These are phyloP conservation scores for Celoporthe dispersa DNA, from an alignment of 2,329 filamentous ascomycete genomes.

Conservation along the genomic window DNA sequence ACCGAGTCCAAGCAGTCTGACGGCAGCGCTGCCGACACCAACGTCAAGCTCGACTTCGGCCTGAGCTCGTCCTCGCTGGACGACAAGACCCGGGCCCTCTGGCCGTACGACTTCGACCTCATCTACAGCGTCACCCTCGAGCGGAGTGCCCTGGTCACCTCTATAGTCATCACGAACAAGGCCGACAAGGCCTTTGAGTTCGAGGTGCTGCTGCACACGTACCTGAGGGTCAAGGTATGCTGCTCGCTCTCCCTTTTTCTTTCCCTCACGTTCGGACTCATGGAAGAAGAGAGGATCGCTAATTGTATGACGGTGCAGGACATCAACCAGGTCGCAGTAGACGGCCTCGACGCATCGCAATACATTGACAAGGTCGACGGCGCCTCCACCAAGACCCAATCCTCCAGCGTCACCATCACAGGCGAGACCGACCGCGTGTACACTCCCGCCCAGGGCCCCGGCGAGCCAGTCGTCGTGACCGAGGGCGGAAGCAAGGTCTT, in stretches of 20 bases:
- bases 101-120: constrained; percentile 86
- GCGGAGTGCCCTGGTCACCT: constrained; percentile 75
- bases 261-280: background rate
- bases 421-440: constrained; percentile 90
- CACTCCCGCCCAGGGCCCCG: constrained; percentile 67
- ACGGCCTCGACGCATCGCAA: constrained; percentile 74
- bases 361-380: constrained; percentile 86
- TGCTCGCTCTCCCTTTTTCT: background rate
- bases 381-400: constrained; percentile 66
- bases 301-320: constrained; percentile 60
- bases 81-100: constrained; percentile 70
- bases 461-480: constrained; percentile 60
- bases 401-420: constrained; percentile 68
- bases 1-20: constrained; percentile 55
- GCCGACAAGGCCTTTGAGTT: constrained; percentile 84
- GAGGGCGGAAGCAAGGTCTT: constrained; percentile 69
- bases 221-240: constrained; percentile 78
- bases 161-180: constrained; percentile 87
- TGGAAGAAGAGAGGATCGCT: background rate
- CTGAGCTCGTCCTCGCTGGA: constrained; percentile 75
- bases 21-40: constrained; percentile 52
- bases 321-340: constrained; percentile 72
- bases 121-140: constrained; percentile 91
- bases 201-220: constrained; percentile 90
- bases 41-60: constrained; percentile 94